These are phyloP conservation scores for Capsella bursapastoris DNA, from an alignment of 345 rosid genomes.

Conservation along the genomic window DNA sequence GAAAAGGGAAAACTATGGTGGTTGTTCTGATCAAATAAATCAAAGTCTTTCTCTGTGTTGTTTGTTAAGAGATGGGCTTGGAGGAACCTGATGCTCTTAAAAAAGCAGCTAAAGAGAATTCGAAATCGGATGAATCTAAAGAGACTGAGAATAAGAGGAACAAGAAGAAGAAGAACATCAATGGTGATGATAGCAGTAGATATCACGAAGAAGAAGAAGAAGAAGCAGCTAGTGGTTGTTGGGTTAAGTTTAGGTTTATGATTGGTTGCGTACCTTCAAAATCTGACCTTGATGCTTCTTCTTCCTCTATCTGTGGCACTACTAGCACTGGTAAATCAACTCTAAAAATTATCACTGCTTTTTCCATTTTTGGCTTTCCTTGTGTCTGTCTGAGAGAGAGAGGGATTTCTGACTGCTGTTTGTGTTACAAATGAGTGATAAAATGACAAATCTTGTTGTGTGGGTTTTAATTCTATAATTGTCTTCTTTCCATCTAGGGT, in stretches of 20 bases:
- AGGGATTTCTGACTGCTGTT: not conserved
- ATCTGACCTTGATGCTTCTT: conserved; percentile 79
- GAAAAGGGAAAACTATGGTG: not conserved
- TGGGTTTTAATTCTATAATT: conserved; percentile 32
- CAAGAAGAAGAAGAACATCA: conserved; percentile 53
- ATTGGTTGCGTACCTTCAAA: conserved; percentile 72
- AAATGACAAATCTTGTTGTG: conserved; percentile 12
- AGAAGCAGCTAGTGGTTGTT: conserved; percentile 62
- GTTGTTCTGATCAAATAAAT: conserved; percentile 18
- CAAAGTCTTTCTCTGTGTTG: conserved; percentile 5
- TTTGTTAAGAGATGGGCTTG: conserved; percentile 34
- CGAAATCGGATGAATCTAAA: conserved; percentile 31
- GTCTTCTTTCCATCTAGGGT: conserved; percentile 38
- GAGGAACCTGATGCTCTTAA: conserved; percentile 20
- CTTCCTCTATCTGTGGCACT: conserved; percentile 53
- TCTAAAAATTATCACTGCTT: conserved; percentile 4
- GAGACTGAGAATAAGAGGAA: conserved; percentile 57
- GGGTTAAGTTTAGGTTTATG: conserved; percentile 66
- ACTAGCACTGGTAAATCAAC: conserved; percentile 51
- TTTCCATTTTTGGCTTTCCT: conserved; percentile 2
- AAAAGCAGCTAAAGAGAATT: conserved; percentile 24
- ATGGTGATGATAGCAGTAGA: conserved; percentile 23
- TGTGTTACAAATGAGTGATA: not conserved
- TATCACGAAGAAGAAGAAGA: conserved; percentile 46
- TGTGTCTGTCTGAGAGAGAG: not conserved